These are phyloP conservation scores for Curvularia lunata DNA, from an alignment of 2,329 filamentous ascomycete species.

Conservation along the genomic window DNA sequence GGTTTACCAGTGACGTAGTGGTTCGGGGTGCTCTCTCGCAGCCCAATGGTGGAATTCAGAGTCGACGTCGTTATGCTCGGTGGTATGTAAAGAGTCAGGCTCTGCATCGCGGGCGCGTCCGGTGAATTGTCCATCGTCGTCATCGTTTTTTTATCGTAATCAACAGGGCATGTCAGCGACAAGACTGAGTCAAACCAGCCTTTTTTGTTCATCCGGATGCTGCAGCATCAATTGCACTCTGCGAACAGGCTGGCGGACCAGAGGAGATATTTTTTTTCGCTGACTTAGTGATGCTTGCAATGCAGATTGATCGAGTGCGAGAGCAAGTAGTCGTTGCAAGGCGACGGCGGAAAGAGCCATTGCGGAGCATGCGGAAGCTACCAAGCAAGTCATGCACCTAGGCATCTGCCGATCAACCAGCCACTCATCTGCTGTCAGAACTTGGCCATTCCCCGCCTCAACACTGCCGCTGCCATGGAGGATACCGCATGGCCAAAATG, in stretches of 20 bases:
- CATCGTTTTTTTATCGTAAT: background rate
- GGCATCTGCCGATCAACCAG: constrained; percentile 10
- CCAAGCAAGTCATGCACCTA: background rate
- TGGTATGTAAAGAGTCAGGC: background rate
- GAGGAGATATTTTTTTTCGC: background rate
- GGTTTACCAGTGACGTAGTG: constrained; percentile 17
- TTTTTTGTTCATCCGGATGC: background rate
- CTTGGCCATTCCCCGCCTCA: background rate
- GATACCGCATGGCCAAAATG: background rate
- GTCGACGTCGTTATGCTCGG: constrained; percentile 2
- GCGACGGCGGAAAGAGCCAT: background rate
- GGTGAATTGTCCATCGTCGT: background rate
- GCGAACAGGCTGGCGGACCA: constrained; percentile 3
- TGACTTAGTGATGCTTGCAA: constrained; percentile 4
- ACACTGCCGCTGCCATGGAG: background rate
- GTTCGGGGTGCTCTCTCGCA: background rate
- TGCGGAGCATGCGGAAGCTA: constrained; percentile 9
- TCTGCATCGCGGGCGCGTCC: constrained; percentile 7
- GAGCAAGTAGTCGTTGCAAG: background rate
- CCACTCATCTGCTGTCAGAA: background rate
- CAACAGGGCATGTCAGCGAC: background rate
- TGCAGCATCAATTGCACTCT: constrained; percentile 3
- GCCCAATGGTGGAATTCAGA: background rate
- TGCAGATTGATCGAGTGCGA: constrained; percentile 1
- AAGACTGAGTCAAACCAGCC: constrained; percentile 1